A percentile compares a stretch with the other conserved stretches of the same genome.
These are phyloP conservation scores for Pneumocystis oryctolagi DNA, from an alignment of 1,139 yeast species.

Conservation along the genomic window DNA sequence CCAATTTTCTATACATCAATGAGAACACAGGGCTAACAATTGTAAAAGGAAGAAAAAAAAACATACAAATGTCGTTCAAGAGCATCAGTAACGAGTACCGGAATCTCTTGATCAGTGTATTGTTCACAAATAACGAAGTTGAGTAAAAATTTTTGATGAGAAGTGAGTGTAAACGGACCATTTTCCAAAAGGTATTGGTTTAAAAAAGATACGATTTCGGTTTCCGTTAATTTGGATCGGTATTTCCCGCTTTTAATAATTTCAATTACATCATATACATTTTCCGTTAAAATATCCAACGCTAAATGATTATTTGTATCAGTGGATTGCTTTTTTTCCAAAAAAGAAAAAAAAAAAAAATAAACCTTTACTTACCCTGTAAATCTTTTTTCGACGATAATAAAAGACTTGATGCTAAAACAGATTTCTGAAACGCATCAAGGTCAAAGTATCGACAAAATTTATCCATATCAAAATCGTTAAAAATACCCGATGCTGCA, in stretches of 20 bases:
- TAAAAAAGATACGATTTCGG: conserved; percentile 1
- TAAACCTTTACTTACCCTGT: conserved; percentile 9
- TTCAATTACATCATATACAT: background rate
- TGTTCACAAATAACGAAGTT: background rate
- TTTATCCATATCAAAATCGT: conserved; percentile 16
- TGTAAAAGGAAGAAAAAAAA: background rate
- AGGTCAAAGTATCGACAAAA: conserved; percentile 17
- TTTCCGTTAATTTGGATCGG: background rate
- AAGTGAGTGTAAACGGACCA: background rate
- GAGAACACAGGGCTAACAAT: background rate
- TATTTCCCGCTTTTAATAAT: background rate
- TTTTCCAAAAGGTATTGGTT: background rate
- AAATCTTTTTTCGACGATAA: conserved; percentile 10
- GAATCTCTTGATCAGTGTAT: background rate
- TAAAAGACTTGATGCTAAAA: conserved; percentile 10
- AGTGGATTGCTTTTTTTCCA: background rate
- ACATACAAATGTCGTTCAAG: conserved; percentile 4
- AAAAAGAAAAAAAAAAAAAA: background rate
- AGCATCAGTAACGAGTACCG: background rate
- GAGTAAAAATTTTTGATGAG: background rate
- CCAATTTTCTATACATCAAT: background rate
- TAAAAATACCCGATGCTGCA: conserved; percentile 21
- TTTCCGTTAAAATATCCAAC: background rate
- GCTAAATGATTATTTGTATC: background rate
- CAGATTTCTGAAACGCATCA: conserved; percentile 15